Percentiles rank a stretch among this genome's conserved stretches.
Conservation (phyloP, 2,329 filamentous ascomycete species). For the Apiospora aurea region DNA sequence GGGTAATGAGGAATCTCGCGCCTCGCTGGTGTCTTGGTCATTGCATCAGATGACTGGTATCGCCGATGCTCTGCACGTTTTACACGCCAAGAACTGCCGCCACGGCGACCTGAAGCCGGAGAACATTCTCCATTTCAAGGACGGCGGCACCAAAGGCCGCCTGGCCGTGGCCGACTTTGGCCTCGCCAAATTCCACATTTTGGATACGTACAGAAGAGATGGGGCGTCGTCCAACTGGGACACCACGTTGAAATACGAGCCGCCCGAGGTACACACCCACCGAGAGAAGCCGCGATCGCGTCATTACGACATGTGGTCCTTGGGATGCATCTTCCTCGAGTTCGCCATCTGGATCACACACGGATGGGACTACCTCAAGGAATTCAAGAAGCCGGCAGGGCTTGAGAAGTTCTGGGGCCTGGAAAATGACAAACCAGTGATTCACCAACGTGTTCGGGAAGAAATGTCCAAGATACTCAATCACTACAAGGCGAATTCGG, state of each 20-base stretch:
- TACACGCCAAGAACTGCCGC: neutral
- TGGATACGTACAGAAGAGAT: no score
- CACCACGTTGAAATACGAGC: constrained; percentile 24
- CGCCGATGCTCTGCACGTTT: neutral
- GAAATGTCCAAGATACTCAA: no score
- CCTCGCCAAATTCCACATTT: neutral
- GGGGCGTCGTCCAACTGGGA: constrained; percentile 1
- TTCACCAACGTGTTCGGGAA: no score
- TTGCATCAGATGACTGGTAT: neutral
- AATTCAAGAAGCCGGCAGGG: accelerated
- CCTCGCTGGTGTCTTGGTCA: neutral
- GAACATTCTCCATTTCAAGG: neutral
- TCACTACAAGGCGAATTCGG: no score
- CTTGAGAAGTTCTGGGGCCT: neutral
- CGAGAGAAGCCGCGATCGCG: constrained; percentile 26
- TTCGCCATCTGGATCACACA: constrained; percentile 28
- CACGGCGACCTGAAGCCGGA: neutral
- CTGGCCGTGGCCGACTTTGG: neutral
- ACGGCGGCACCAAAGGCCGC: neutral
- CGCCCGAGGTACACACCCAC: constrained; percentile 26
- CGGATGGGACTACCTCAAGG: neutral
- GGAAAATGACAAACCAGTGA: no score
- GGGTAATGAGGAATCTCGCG: no score
- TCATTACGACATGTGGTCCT: constrained; percentile 32
- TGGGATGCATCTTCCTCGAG: constrained; percentile 30